Percentiles rank a stretch among this genome's conserved stretches.
Conservation (phyloP, 768 basidiomycete species). For the Mycena rosella region DNA sequence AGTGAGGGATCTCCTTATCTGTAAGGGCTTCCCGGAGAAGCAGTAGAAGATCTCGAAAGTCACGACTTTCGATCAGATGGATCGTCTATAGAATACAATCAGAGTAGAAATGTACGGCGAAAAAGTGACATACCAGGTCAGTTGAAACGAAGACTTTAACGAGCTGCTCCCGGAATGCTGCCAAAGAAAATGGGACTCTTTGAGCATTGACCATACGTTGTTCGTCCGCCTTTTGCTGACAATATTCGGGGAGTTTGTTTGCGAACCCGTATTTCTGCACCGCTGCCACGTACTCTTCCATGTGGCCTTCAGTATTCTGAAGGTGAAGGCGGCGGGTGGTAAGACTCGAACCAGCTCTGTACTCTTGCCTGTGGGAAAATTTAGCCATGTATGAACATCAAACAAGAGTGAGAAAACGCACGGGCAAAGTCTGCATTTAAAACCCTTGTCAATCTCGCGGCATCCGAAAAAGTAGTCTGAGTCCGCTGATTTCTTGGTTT, state of each 20-base stretch:
- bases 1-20: too few relatives aligned
- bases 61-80: slow-evolving; percentile 16
- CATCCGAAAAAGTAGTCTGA: slow-evolving; percentile 19
- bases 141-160: slow-evolving; percentile 21
- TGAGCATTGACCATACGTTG: slow-evolving; percentile 3
- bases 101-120: slow-evolving; percentile 10
- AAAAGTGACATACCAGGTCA: slow-evolving; percentile 16
- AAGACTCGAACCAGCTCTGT: slow-evolving; percentile 11
- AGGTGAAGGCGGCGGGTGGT: slow-evolving; percentile 20
- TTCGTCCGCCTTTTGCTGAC: neutral
- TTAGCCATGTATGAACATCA: slow-evolving; percentile 11
- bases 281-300: slow-evolving; percentile 5
- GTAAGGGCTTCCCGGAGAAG: too few relatives aligned
- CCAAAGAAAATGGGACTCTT: slow-evolving; percentile 17
- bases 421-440: slow-evolving; percentile 24
- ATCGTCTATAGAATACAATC: slow-evolving; percentile 12
- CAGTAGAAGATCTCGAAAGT: neutral
- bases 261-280: slow-evolving; percentile 9
- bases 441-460: slow-evolving; percentile 10
- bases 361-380: slow-evolving; percentile 12
- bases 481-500: slow-evolving; percentile 18
- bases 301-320: slow-evolving; percentile 6
- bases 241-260: slow-evolving; percentile 15
- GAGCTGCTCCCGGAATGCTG: slow-evolving; percentile 17
- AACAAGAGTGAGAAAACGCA: slow-evolving; percentile 10